These are phyloP conservation scores for Sonneratia caseolaris DNA, from an alignment of 345 rosid genomes.

Conservation along the genomic window DNA sequence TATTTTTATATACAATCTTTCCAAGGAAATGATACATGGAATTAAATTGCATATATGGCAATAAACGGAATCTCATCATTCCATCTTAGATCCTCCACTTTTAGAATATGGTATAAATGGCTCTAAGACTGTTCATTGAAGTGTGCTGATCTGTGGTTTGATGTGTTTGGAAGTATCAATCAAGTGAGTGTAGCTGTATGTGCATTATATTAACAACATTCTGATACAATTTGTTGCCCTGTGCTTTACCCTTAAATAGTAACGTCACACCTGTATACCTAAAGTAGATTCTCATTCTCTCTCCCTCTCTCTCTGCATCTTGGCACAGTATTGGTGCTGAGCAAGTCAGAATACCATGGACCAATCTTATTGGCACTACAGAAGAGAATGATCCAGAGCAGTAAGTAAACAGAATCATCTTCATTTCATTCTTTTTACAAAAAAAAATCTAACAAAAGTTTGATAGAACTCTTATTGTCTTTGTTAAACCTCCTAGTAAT, in stretches of 20 bases:
- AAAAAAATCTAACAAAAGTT: not conserved
- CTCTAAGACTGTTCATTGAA: not conserved
- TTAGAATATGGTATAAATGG: not conserved
- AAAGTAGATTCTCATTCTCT: not conserved
- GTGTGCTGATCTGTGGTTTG: not conserved
- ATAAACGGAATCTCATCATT: not conserved
- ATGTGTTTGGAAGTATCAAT: not conserved
- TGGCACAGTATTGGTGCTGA: conserved; percentile 10
- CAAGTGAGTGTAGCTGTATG: not conserved
- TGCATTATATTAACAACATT: not conserved
- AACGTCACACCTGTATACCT: not conserved
- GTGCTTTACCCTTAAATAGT: not conserved
- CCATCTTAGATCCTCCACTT: not conserved
- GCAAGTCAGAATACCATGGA: conserved; percentile 10
- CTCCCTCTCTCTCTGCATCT: not conserved
- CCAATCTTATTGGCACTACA: conserved; percentile 13
- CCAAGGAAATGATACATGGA: not conserved
- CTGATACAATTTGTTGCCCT: not conserved
- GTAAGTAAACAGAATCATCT: conserved; percentile 1
- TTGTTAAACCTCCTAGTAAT: not conserved
- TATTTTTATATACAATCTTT: not conserved
- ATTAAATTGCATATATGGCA: not conserved
- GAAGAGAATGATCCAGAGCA: conserved; percentile 3
- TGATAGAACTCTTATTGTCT: not conserved
- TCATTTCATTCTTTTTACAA: not conserved